Evolutionary conservation across 2,329 filamentous ascomycete species (phyloP), one percentile per base, ranked within the genome.

Genomic region (Clarireedia monteithiana): DNA sequence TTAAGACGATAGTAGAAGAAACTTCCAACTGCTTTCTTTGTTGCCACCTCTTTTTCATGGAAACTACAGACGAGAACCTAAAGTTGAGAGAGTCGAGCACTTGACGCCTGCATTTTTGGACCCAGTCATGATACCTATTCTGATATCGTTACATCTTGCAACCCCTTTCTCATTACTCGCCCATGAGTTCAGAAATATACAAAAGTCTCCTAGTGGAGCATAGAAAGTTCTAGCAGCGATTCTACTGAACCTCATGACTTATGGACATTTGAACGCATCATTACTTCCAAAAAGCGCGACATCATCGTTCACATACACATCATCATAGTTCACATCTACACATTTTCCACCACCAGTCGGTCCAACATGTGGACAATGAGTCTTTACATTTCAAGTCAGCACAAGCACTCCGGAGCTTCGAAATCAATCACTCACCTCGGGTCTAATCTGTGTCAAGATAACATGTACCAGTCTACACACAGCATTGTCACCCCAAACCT

Each of bases 401-500:
- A n/a, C 7, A 20, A 34, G 30, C 10, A 12, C 3, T 9, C 4
- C 9, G 10, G 30, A 12, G 4, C 7, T 34, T 34, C 4, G 1
- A 50, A 20, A 3, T 5, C 12, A 6, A 24, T 26, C 23, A 30
- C 36, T 39, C 26, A 50, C 48, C 30, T 50, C 48, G 4, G 23
- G 23, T 38, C 50, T 46, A n/a, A 59, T 50, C 3, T 34, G 30
- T 3, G 57, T 53, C 6, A 76, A 64, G 20, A 75, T 64, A 26
- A 74, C 56, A 59, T 75, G 74, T 42, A 75, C 72, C 6, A 64
- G 68, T 2, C 73, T 64, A 60, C 72, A 76, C 26, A 72, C 72
- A 7, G 75, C 62, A 50, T 74, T 75, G 58, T 76, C 72, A 9
- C 71, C 73, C 71, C 72, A 75, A 0, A 69, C 69, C 58, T 74